Percentiles rank a stretch among this genome's conserved stretches.
Evolutionary conservation across 73 alveolate species (phyloP).

Genomic region (Halteria grandinella): DNA sequence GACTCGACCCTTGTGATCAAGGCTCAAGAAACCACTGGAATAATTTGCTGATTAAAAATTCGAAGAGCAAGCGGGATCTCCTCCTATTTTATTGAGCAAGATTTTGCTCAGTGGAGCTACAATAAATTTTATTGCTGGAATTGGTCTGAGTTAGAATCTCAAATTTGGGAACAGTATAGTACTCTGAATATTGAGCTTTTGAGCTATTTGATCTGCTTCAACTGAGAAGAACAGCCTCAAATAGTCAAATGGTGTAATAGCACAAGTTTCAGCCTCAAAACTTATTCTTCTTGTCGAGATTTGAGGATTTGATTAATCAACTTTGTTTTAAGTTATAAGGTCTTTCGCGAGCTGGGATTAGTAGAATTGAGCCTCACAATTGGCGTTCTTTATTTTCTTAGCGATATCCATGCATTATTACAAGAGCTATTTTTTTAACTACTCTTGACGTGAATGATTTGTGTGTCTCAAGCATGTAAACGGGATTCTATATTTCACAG

Average conservation of each 20-base stretch:
- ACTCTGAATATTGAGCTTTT: not conserved
- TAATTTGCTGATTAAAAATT: not conserved
- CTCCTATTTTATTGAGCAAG: not conserved
- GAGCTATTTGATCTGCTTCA: not conserved
- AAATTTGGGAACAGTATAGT: not conserved
- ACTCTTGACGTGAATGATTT: not conserved
- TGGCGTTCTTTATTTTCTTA: not conserved
- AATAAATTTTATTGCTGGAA: slow-evolving; percentile 9
- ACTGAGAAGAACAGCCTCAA: slow-evolving; percentile 1
- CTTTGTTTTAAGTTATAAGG: slow-evolving; percentile 1
- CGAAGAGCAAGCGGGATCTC: slow-evolving; percentile 4
- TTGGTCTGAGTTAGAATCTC: not conserved
- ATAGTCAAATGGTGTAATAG: slow-evolving; percentile 11
- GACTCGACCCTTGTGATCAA: slow-evolving; percentile 11
- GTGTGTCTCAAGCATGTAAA: not conserved
- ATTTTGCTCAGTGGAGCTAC: slow-evolving; percentile 37
- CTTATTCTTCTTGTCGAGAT: not conserved
- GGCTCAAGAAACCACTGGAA: slow-evolving; percentile 19
- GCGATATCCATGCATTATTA: not conserved
- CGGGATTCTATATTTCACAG: not conserved
- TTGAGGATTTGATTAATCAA: not conserved
- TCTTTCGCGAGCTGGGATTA: not conserved
- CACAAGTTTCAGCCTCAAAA: slow-evolving; percentile 33
- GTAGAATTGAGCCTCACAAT: not conserved
- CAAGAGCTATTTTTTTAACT: not conserved